A percentile compares a stretch with the other conserved stretches of the same genome.
phyloP scores from a whole-genome alignment of 352 stramenopile genomes.

The Phytopythium montanum region DNA sequence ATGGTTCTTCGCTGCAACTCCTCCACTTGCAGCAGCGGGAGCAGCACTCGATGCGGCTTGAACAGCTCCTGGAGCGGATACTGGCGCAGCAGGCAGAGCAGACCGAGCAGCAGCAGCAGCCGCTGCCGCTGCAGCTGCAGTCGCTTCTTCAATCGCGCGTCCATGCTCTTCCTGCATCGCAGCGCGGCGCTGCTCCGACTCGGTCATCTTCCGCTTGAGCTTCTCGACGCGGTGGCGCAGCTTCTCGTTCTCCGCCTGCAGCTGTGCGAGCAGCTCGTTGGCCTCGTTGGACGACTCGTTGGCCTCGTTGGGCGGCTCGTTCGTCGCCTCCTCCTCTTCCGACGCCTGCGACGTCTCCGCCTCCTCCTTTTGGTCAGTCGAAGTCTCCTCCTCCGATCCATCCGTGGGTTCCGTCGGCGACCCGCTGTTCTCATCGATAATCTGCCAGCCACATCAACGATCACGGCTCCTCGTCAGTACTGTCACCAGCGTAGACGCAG shows the following conservation, averaged over 20 bases:
- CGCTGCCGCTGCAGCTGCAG: constrained; percentile 18
- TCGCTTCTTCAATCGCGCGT: constrained; percentile 25
- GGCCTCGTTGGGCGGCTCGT: constrained; percentile 7
- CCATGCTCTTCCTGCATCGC: constrained; percentile 54
- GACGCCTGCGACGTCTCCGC: constrained; percentile 22
- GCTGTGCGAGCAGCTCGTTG: constrained; percentile 36
- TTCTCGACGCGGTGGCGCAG: constrained; percentile 68
- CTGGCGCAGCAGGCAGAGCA: background rate
- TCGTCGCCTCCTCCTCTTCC: constrained; percentile 19
- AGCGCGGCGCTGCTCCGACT: constrained; percentile 48
- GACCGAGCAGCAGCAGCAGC: constrained; percentile 10
- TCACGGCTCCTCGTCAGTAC: background rate
- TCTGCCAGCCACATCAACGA: constrained; percentile 16
- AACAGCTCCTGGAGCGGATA: constrained; percentile 3
- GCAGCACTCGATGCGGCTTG: constrained; percentile 3
- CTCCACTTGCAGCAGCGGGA: constrained; percentile 15
- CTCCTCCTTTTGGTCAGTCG: constrained; percentile 29
- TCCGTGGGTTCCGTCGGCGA: constrained; percentile 51
- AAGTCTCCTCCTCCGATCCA: constrained; percentile 49
- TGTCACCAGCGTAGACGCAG: background rate
- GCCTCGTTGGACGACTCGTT: constrained; percentile 17
- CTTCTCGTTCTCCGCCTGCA: constrained; percentile 80
- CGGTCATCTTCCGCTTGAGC: constrained; percentile 60
- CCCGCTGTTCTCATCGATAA: constrained; percentile 72
- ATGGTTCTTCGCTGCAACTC: constrained; percentile 62